Conservation (phyloP, 1,284 basidiomycete species). For the Cryptococcus neoformans region DNA sequence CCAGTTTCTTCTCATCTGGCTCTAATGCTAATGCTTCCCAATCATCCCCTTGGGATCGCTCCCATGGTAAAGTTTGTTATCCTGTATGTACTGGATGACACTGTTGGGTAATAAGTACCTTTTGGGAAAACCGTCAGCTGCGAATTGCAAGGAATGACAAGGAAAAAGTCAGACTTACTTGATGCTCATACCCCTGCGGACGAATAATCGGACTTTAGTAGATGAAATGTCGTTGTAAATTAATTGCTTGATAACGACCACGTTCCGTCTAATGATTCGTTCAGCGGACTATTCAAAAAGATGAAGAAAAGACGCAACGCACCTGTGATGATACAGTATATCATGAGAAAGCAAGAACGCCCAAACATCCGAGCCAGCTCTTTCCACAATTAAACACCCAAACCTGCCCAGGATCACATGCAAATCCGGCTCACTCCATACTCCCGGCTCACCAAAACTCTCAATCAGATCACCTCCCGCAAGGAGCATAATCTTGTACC, state of each 20-base stretch:
- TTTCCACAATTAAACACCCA: constrained; percentile 92
- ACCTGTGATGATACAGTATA: constrained; percentile 53
- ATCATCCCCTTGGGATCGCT: constrained; percentile 13
- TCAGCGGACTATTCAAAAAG: background rate
- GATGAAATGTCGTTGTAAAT: constrained; percentile 99
- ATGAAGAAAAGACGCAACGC: constrained; percentile 16
- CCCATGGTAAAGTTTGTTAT: constrained; percentile 43
- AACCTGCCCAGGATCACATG: constrained; percentile 87
- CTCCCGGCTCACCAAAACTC: constrained; percentile 93
- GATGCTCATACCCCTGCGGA: constrained; percentile 88
- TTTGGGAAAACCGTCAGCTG: constrained; percentile 6
- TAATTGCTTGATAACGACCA: constrained; percentile 90
- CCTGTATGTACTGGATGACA: constrained; percentile 93
- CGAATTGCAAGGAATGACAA: background rate
- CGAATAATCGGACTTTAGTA: constrained; percentile 86
- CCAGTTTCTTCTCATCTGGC: too few relatives aligned
- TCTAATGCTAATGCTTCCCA: background rate
- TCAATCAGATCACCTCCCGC: constrained; percentile 97
- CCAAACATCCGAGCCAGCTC: constrained; percentile 87
- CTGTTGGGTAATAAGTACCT: constrained; percentile 85
- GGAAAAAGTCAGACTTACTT: constrained; percentile 47
- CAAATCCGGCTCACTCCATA: constrained; percentile 93
- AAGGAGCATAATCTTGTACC: constrained; percentile 77
- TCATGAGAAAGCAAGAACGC: constrained; percentile 58
- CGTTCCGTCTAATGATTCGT: constrained; percentile 59